Base-by-base conservation (phyloP, 192 early-diverging fungal genomes). In the Phycomyces blakesleeanus region DNA sequence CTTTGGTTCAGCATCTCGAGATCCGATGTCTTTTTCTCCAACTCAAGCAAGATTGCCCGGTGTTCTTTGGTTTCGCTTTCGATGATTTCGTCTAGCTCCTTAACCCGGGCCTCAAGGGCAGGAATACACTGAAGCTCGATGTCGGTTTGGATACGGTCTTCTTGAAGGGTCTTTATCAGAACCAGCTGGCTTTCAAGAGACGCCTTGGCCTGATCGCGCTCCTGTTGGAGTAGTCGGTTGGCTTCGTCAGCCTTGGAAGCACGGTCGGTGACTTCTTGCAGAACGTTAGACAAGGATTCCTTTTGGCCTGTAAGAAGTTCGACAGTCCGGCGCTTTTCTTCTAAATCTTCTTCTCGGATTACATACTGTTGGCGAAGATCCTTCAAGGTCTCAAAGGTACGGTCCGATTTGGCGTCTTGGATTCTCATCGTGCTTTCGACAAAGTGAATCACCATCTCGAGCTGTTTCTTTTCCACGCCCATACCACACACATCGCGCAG, bases 261-360 rank as follows among this genome's bases (percentile, higher is more conserved):
- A 41, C 58, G 59, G n/a, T 72, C 38, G 18, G 49, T 27, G 15
- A 72, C 51, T 6, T 21, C n/a, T 20, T 44, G 51, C 15, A 65
- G 24, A 37, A 50, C 51, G 0, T n/a, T 27, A 8, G 67, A 55
- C 20, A 66, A 20, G 1, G 61, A 41, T 51, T 64, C 29, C 26
- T 61, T 61, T 21, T 72, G 58, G 11, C 57, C 18, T 21, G 63
- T 58, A n/a, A 72, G 22, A 22, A 59, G 42, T 1, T 41, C 51
- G 0, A 66, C 49, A 16, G 64, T 66, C 12, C 51, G 37, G 20
- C 60, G 56, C 37, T 66, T 65, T 12, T 40, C 63, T 58, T 74
- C 72, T 25, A 69, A 51, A 15, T 68, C 72, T 21, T 64, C 67
- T 25, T 67, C 72, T 21, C 67, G 62, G 3, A 65, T 53, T 20